These are phyloP conservation scores for Ogataea naganishii DNA, from an alignment of 805 yeast species.

Conservation along the genomic window DNA sequence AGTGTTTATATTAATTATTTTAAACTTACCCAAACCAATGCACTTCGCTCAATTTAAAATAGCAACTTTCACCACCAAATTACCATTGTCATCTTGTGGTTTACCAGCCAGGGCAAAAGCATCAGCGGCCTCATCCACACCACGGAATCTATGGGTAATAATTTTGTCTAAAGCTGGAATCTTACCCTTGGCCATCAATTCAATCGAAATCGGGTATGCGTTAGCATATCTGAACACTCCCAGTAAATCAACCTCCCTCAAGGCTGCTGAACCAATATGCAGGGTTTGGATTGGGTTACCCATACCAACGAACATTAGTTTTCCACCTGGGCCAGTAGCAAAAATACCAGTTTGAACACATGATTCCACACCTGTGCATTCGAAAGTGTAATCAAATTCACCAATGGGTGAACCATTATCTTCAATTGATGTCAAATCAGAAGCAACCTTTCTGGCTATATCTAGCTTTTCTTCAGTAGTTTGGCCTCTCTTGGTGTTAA, in stretches of 20 bases:
- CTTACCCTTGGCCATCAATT: constrained; percentile 11
- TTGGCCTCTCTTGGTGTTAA: constrained; percentile 6
- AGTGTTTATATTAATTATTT: too few relatives aligned
- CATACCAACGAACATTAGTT: constrained; percentile 19
- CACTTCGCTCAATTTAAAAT: constrained; percentile 1
- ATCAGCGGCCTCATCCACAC: constrained; percentile 15
- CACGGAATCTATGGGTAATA: constrained; percentile 19
- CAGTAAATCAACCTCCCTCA: constrained; percentile 21
- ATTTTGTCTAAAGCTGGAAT: constrained; percentile 9
- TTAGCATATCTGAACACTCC: constrained; percentile 24
- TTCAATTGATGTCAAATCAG: constrained; percentile 9
- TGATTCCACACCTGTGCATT: constrained; percentile 9
- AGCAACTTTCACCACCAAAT: constrained; percentile 19
- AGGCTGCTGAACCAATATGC: constrained; percentile 19
- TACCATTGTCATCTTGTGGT: constrained; percentile 20
- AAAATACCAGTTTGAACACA: constrained; percentile 8
- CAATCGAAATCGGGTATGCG: constrained; percentile 18
- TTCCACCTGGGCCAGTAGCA: constrained; percentile 16
- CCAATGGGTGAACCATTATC: constrained; percentile 4
- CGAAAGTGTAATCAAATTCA: constrained; percentile 5
- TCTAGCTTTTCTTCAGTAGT: constrained; percentile 9
- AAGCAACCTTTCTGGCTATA: constrained; percentile 13
- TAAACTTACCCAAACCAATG: too few relatives aligned
- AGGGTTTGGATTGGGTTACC: too few relatives aligned
- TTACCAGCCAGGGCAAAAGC: constrained; percentile 22